Conservation (phyloP, 2,329 filamentous ascomycete species). For the Penicillium sp. region DNA sequence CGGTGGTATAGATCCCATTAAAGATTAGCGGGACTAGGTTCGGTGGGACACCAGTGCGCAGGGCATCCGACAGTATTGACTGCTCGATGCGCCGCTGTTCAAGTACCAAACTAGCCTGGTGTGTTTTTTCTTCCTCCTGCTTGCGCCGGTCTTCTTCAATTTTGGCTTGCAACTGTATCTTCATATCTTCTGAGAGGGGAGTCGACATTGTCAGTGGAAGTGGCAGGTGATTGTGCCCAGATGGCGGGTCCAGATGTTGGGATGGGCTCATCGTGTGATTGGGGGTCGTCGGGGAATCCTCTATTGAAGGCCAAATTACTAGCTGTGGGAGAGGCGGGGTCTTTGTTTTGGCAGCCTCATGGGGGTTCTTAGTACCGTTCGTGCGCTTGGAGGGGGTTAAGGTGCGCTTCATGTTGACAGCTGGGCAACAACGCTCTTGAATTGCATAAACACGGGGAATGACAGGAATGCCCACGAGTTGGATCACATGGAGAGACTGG, state of each 20-base stretch:
- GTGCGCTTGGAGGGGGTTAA: not conserved
- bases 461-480: not conserved
- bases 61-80: constrained; percentile 67
- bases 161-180: constrained; percentile 67
- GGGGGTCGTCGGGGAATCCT: not conserved
- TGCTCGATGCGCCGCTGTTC: constrained; percentile 72
- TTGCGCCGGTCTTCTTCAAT: constrained; percentile 63
- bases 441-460: not conserved
- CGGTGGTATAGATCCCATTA: not conserved
- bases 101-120: constrained; percentile 62
- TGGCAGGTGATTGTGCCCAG: constrained; percentile 31
- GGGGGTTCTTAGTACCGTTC: not conserved
- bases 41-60: constrained; percentile 69
- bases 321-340: not conserved
- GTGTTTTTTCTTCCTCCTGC: constrained; percentile 70
- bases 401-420: not conserved
- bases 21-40: constrained; percentile 74
- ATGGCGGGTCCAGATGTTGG: constrained; percentile 24
- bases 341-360: not conserved
- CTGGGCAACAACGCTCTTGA: not conserved
- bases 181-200: constrained; percentile 63
- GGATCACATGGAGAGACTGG: not conserved
- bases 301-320: not conserved
- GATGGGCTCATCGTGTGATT: not conserved
- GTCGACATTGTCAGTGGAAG: constrained; percentile 22